These are phyloP conservation scores for Cordyceps cateniannulata DNA, from an alignment of 2,329 filamentous ascomycete genomes.

Conservation along the genomic window DNA sequence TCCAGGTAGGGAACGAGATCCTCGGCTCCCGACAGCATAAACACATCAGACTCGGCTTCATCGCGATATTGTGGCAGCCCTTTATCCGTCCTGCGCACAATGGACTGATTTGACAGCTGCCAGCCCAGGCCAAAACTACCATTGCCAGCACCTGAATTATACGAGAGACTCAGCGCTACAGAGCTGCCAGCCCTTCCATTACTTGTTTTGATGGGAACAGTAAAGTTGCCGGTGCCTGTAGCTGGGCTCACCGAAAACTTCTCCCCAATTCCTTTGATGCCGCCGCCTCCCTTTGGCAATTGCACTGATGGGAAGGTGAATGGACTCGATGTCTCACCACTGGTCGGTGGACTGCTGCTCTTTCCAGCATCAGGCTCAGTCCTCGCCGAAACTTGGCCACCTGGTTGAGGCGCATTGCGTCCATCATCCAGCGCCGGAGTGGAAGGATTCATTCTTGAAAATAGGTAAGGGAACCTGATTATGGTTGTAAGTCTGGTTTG, in stretches of 20 bases:
- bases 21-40: slow-evolving; percentile 19
- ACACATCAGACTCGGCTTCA: slow-evolving; percentile 18
- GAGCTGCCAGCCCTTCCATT: slow-evolving; percentile 5
- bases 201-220: slow-evolving; percentile 13
- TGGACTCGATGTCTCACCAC: not conserved
- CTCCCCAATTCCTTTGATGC: slow-evolving; percentile 8
- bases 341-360: not conserved
- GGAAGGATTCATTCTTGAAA: not conserved
- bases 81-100: slow-evolving; percentile 21
- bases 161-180: slow-evolving; percentile 16
- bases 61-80: slow-evolving; percentile 21
- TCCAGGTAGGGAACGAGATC: slow-evolving; percentile 21
- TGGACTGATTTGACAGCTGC: slow-evolving; percentile 15
- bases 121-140: slow-evolving; percentile 25
- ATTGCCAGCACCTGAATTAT: slow-evolving; percentile 23
- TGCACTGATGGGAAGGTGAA: slow-evolving; percentile 4
- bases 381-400: not conserved
- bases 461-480: not conserved
- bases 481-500: not conserved
- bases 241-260: slow-evolving; percentile 14
- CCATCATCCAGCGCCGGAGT: not conserved
- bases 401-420: not conserved
- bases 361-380: not conserved
- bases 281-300: slow-evolving; percentile 7
- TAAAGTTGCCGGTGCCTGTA: slow-evolving; percentile 12